A percentile compares a stretch with the other conserved stretches of the same genome.
phyloP scores from a whole-genome alignment of 768 basidiomycete species.

The Gloeopeniophorella convolvens region DNA sequence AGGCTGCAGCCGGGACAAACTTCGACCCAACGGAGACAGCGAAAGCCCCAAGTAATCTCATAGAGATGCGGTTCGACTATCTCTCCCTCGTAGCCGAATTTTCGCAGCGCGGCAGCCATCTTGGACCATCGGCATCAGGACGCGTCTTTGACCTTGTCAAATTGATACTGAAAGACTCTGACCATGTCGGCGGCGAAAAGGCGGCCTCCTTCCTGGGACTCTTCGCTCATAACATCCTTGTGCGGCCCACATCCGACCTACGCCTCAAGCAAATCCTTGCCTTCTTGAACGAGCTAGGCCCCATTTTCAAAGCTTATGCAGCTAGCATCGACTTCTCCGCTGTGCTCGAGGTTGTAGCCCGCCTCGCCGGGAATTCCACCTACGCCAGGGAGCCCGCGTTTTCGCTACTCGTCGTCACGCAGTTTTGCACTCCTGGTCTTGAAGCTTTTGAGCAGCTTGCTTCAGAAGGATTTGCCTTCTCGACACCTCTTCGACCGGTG shows the following conservation, averaged over 20 bases:
- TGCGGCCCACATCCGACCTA: constrained; percentile 32
- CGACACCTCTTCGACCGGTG: constrained; percentile 24
- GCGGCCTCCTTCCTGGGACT: constrained; percentile 49
- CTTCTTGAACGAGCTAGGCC: constrained; percentile 49
- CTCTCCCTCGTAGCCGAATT: constrained; percentile 47
- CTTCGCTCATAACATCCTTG: constrained; percentile 43
- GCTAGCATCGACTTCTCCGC: constrained; percentile 49
- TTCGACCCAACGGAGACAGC: constrained; percentile 38
- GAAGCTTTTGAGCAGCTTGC: constrained; percentile 32
- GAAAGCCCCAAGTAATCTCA: constrained; percentile 46
- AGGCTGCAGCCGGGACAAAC: constrained; percentile 23
- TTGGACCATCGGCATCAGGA: constrained; percentile 34
- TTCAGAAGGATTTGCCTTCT: constrained; percentile 28
- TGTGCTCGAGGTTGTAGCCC: constrained; percentile 45
- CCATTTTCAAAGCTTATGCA: constrained; percentile 47
- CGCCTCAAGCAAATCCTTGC: constrained; percentile 42
- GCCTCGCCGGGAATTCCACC: constrained; percentile 37
- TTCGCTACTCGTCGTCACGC: constrained; percentile 30
- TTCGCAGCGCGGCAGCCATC: constrained; percentile 42
- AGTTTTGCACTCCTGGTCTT: constrained; percentile 32
- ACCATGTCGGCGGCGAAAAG: constrained; percentile 31
- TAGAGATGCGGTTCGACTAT: constrained; percentile 59
- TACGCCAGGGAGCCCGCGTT: constrained; percentile 52
- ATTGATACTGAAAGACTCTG: constrained; percentile 48
- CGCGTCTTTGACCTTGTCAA: constrained; percentile 51